Evolutionary conservation across 768 basidiomycete genomes (phyloP), one percentile per base, ranked within the genome.

Genomic region (Rhizopogon salebrosus): DNA sequence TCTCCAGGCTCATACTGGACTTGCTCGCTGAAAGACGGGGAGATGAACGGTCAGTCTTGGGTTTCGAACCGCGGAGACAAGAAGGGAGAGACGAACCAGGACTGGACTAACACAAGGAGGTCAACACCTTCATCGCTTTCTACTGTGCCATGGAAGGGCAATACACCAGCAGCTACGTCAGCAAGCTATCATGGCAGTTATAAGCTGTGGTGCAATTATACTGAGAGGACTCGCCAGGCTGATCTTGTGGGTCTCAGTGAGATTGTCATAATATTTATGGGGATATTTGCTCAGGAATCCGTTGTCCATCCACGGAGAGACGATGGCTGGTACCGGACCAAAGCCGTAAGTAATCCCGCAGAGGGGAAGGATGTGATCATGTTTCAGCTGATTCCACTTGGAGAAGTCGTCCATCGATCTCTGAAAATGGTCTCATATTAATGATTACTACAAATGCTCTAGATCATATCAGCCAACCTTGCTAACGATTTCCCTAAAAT

Each of bases 281-380:
- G 74, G 62, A 57, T 68, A 73, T 1, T 59, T 45, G 27, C 39
- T 54, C 6, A 74, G 49, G n/a, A 66, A 62, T 14, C 68, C 68
- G 7, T 66, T 61, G 6, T 61, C 52, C 72, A 74, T 72, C 71
- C 71, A 74, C 24, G 63, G 74, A 4, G 73, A 76, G 39, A 75
- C 65, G 13, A 76, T 59, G 16, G 63, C 60, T 34, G 51, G 31
- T 38, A 48, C 23, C 23, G 48, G 59, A 11, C 49, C 49, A 50
- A 56, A 62, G 35, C 57, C 61, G n/a, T 68, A 68, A 14, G 65
- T 63, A 2, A 64, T 68, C n/a, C 74, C 74, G 48, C 64, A 64
- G 0, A 75, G 60, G 36, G 66, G 62, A 22, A 75, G 56, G 18
- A 75, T 63, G 48, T 74, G 61, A 20, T 70, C 69, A 59, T 75